Conservation (phyloP, 805 yeast species). For the Candida suzukii region DNA sequence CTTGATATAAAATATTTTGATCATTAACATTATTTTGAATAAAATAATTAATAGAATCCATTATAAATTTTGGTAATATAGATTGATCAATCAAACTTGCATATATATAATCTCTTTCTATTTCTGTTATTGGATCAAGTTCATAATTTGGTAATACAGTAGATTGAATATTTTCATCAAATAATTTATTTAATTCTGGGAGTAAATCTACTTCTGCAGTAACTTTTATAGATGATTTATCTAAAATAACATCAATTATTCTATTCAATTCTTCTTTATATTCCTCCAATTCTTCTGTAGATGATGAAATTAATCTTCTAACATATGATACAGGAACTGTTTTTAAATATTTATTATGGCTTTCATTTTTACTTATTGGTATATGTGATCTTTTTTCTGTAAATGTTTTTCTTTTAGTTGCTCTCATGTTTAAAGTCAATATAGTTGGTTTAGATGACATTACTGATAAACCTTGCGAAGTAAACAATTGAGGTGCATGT, state of each 20-base stretch:
- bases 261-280: conserved; percentile 3
- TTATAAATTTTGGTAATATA: background rate
- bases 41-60: background rate
- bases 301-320: conserved; percentile 1
- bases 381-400: background rate
- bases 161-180: background rate
- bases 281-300: conserved; percentile 1
- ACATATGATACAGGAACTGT: conserved; percentile 2
- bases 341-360: conserved; percentile 1
- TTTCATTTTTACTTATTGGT: background rate
- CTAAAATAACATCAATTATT: background rate
- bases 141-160: too few relatives aligned
- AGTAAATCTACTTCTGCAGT: background rate
- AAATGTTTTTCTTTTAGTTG: background rate
- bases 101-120: background rate
- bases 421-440: conserved; percentile 3
- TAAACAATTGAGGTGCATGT: background rate
- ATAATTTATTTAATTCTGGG: background rate
- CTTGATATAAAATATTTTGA: background rate
- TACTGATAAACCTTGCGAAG: background rate
- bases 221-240: background rate
- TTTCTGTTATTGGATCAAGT: background rate
- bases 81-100: background rate
- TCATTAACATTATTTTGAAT: background rate
- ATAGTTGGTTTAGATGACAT: conserved; percentile 1